Evolutionary conservation across 805 yeast genomes (phyloP).

Genomic region (Candida hispaniensis): DNA sequence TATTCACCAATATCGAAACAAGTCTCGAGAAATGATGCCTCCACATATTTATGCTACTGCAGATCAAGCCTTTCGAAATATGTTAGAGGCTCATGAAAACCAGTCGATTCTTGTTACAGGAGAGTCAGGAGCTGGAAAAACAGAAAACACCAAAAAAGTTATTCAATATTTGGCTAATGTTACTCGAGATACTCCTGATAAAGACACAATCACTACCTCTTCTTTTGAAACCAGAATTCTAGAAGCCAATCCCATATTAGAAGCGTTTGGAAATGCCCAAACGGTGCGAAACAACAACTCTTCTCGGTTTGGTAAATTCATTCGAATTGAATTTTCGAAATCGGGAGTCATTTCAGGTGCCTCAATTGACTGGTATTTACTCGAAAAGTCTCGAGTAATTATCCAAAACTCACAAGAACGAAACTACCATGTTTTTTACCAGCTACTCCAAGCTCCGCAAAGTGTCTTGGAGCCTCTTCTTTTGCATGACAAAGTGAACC

Average conservation of each 20-base stretch:
- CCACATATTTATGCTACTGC: conserved; percentile 93
- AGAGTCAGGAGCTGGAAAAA: conserved; percentile 98
- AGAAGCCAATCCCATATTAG: conserved; percentile 91
- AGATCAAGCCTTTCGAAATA: conserved; percentile 71
- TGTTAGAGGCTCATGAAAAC: conserved; percentile 56
- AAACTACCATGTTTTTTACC: conserved; percentile 90
- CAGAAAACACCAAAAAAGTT: conserved; percentile 92
- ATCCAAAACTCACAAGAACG: conserved; percentile 66
- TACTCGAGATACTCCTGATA: conserved; percentile 32
- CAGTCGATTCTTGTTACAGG: conserved; percentile 97
- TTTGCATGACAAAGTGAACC: conserved; percentile 37
- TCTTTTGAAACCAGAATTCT: conserved; percentile 74
- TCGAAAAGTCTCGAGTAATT: conserved; percentile 89
- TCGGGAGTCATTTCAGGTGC: conserved; percentile 72
- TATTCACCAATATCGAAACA: conserved; percentile 45
- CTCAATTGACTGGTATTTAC: conserved; percentile 82
- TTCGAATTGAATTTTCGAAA: conserved; percentile 64
- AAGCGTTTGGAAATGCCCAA: conserved; percentile 94
- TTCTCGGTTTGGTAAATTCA: conserved; percentile 93
- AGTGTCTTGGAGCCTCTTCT: conserved; percentile 29
- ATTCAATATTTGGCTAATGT: conserved; percentile 83
- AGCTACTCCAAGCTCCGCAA: conserved; percentile 59
- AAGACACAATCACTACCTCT: conserved; percentile 18
- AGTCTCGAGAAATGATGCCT: conserved; percentile 37
- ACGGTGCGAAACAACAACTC: conserved; percentile 90